Evolutionary conservation across 2,329 filamentous ascomycete genomes (phyloP).

Genomic region (Pseudocercospora vitis): DNA sequence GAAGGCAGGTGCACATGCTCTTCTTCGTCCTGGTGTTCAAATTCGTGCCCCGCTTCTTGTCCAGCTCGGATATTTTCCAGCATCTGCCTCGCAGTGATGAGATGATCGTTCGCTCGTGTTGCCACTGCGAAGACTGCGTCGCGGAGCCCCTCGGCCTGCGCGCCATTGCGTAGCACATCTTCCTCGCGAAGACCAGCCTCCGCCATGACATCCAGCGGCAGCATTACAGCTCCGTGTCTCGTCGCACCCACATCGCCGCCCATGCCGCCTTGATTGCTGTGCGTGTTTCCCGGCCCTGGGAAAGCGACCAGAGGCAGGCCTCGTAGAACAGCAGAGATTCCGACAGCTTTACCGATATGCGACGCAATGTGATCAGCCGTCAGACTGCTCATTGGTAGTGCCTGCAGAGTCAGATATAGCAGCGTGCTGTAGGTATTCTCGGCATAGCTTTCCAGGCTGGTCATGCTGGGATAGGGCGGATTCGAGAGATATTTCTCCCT

Average conservation of each 20-base stretch:
- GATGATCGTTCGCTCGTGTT: constrained; percentile 89
- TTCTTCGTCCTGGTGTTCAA: constrained; percentile 80
- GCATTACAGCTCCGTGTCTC: constrained; percentile 66
- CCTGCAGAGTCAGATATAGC: constrained; percentile 81
- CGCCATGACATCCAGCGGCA: constrained; percentile 89
- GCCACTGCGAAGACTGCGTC: constrained; percentile 92
- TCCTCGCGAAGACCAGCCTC: constrained; percentile 79
- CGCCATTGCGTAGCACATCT: constrained; percentile 79
- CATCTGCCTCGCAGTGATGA: constrained; percentile 94
- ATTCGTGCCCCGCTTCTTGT: constrained; percentile 75
- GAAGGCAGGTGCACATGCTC: constrained; percentile 56
- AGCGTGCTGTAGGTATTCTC: constrained; percentile 94
- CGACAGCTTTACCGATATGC: constrained; percentile 90
- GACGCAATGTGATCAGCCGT: constrained; percentile 90
- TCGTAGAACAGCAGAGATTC: constrained; percentile 81
- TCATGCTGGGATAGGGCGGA: constrained; percentile 72
- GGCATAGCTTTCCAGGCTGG: constrained; percentile 78
- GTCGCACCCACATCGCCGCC: constrained; percentile 43
- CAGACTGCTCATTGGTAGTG: constrained; percentile 75
- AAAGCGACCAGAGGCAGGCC: constrained; percentile 87
- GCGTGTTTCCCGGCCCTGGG: constrained; percentile 60
- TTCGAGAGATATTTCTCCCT: constrained; percentile 82
- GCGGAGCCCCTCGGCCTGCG: constrained; percentile 73
- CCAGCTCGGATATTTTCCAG: constrained; percentile 74
- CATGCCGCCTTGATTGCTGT: constrained; percentile 50